A percentile compares a stretch with the other conserved stretches of the same genome.
Conservation (phyloP, 495 filamentous ascomycete genomes). For the Penicillium roqueforti region DNA sequence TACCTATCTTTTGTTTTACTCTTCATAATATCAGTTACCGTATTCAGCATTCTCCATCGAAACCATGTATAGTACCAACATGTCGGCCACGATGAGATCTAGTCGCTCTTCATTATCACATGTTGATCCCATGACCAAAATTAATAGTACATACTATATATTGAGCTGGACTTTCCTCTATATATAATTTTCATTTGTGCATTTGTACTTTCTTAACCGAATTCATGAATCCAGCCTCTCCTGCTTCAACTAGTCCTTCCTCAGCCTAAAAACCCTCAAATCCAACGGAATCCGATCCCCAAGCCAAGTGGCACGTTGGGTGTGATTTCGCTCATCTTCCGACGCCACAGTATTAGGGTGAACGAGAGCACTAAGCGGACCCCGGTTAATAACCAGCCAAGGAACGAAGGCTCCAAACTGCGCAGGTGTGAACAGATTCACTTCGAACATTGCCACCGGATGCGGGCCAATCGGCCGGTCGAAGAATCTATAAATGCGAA, state of each 20-base stretch:
- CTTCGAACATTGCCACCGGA: slow-evolving; percentile 83
- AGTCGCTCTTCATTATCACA: no score
- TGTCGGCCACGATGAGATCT: no score
- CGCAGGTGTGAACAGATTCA: slow-evolving; percentile 77
- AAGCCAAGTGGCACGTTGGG: slow-evolving; percentile 80
- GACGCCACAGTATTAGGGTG: slow-evolving; percentile 70
- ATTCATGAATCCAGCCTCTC: background rate
- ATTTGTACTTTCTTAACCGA: no score
- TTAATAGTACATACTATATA: no score
- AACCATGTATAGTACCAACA: no score
- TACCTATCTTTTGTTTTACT: background rate
- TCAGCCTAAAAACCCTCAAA: slow-evolving; percentile 53
- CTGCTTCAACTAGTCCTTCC: slow-evolving; percentile 22
- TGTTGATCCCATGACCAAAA: no score
- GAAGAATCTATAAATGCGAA: slow-evolving; percentile 76
- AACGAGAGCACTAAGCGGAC: slow-evolving; percentile 71
- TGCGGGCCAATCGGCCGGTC: slow-evolving; percentile 79
- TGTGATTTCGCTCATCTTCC: slow-evolving; percentile 63
- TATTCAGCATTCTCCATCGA: no score
- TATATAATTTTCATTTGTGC: no score
- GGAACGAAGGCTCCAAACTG: slow-evolving; percentile 86
- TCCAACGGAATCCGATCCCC: slow-evolving; percentile 70
- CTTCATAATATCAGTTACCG: background rate
- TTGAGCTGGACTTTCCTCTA: no score
- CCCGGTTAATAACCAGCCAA: slow-evolving; percentile 81